These are phyloP conservation scores for Mollisia scopiformis DNA, from an alignment of 2,329 filamentous ascomycete species.

Conservation along the genomic window DNA sequence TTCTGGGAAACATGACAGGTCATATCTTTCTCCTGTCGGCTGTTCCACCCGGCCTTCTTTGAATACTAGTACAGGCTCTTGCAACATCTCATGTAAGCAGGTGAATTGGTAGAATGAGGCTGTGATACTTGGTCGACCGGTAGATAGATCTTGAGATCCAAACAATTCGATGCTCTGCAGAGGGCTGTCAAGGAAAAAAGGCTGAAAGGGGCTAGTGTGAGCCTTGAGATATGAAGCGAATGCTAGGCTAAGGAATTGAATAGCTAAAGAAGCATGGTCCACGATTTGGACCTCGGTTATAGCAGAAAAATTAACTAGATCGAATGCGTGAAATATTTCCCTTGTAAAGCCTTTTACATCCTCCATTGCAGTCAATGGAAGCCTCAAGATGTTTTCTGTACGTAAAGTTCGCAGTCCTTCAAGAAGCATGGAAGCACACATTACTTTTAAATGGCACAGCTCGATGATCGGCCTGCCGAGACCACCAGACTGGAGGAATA, in stretches of 20 bases:
- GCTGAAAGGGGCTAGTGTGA: slow-evolving; percentile 14
- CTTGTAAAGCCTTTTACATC: too few species aligned
- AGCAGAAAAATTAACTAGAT: neutral
- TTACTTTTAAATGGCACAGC: neutral
- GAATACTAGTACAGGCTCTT: slow-evolving; percentile 16
- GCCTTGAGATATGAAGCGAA: slow-evolving; percentile 12
- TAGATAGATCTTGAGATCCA: neutral
- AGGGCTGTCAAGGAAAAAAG: slow-evolving; percentile 20
- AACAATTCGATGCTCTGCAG: slow-evolving; percentile 2
- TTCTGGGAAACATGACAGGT: slow-evolving; percentile 18
- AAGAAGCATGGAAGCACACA: too few species aligned
- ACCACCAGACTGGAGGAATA: neutral
- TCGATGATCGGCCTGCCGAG: neutral
- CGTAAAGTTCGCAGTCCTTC: too few species aligned
- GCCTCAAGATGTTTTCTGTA: too few species aligned
- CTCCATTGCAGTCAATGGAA: too few species aligned
- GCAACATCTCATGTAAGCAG: slow-evolving; percentile 16
- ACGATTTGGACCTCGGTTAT: neutral
- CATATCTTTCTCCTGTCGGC: neutral
- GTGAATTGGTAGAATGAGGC: slow-evolving; percentile 8
- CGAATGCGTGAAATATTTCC: neutral
- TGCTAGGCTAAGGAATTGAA: slow-evolving; percentile 13
- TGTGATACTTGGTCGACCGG: neutral
- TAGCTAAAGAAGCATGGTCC: slow-evolving; percentile 4
- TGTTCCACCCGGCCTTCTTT: neutral